Evolutionary conservation across 2,329 filamentous ascomycete genomes (phyloP), one percentile per base, ranked within the genome.

Genomic region (Ilyonectria robusta): DNA sequence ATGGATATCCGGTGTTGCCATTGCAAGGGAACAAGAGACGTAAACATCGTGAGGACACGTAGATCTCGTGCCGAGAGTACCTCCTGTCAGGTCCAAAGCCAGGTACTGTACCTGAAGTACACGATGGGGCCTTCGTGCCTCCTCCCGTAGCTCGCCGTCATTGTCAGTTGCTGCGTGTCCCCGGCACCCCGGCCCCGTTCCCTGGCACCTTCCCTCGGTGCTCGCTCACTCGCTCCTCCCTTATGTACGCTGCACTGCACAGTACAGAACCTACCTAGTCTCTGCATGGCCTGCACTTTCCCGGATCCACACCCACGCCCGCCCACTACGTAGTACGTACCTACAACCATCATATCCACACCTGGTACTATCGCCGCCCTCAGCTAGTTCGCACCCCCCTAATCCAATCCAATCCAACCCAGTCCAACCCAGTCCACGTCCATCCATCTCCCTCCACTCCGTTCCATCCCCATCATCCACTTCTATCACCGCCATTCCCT

Each of bases 391-490:
- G 31, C 56, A 50, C 56, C 53, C 60, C 56, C 50, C 55, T 26
- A 35, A 46, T 59, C 56, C 31, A 59, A 54, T 19, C 56, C 55
- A 19, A 67, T 72, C 64, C 69, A 70, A 64, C 63, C 69, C 66
- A 72, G 67, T 73, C 76, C 70, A 74, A 71, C 66, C 71, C 73
- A 71, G 76, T 79, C 78, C 70, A 78, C 74, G 70, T 71, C 71
- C 69, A 75, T 79, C 78, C 75, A 80, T 78, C 72, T 70, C 70
- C 75, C 73, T 75, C 78, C 73, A 77, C 74, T 67, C 71, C 60
- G 74, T 76, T 77, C 72, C 76, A 80, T 79, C 78, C 78, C 78
- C 78, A 78, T 67, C 69, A 71, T 75, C 68, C 67, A 67, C 64
- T 65, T 70, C 68, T 73, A 70, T 75, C 71, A 75, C 77, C 76